Base-by-base conservation (phyloP, 164 flowering plant genomes). In the Umbilicus rupestris region DNA sequence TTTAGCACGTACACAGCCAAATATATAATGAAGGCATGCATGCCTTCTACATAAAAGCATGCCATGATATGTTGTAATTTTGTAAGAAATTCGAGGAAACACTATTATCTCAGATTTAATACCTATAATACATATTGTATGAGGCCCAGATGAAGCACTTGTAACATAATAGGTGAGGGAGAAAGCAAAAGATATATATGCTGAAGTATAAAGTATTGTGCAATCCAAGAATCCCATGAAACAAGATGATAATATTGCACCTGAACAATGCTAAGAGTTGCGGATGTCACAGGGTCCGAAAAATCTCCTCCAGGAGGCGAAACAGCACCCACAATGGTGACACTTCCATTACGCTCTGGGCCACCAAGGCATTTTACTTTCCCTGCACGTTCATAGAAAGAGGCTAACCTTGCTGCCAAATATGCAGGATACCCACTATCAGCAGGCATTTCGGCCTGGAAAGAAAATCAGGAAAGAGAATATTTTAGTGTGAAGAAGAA, bases 241-340 rank as follows among this genome's bases (percentile, higher is more conserved):
- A 41, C 44, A 41, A 9, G 11, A 41, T 41, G 1, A 3, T 4
- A 41, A 12, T 63, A 37, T n/a, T 35, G 60, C 72, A 94, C 99
- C 99, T 94, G 99, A 39, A 94, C 99, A 62, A 94, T 94, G 73
- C 96, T 83, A 70, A 94, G 97, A 42, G 99, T 91, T 39, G 99
- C 97, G 71, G 99, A 89, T 69, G 99, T 94, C 44, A 94, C 99
- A 73, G 99, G 99, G 75, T 94, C 99, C 12, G 99, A 91, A 81
- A 94, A 94, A 78, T 91, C 97, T 79, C 99, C 99, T 72, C 99
- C 99, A n/a, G 99, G 99, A 74, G 99, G 99, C 68, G 97, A 91
- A 78, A 94, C 99, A 70, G 99, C 99, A 79, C 99, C 99, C 57
- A 94, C 99, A 73, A 94, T 94, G 64, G 99, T 94, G 58, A 94